phyloP scores from a whole-genome alignment of 2,329 filamentous ascomycete genomes.

The Colletotrichum siamense region DNA sequence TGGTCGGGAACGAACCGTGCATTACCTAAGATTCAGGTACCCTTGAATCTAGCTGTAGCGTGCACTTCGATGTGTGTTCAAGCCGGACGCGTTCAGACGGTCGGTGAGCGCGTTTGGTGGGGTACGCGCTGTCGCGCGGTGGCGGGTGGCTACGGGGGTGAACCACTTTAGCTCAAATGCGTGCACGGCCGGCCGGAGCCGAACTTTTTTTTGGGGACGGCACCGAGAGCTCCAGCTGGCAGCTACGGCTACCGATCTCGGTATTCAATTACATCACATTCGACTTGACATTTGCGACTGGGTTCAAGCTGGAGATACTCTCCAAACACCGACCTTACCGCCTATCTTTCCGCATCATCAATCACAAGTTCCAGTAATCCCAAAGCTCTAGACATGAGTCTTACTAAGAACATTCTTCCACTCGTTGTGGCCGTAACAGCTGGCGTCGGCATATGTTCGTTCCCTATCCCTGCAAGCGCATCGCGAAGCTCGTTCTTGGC shows the following conservation, averaged over 20 bases:
- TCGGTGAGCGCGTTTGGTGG: slow-evolving; percentile 16
- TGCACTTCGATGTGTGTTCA: neutral
- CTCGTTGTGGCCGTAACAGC: slow-evolving; percentile 2
- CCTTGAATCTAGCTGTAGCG: neutral
- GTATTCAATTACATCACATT: neutral
- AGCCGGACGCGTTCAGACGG: slow-evolving; percentile 12
- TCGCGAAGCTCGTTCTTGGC: neutral
- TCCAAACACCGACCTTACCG: neutral
- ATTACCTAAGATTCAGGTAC: slow-evolving; percentile 2
- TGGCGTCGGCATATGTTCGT: slow-evolving; percentile 12
- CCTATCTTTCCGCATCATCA: neutral
- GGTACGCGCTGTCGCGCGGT: neutral
- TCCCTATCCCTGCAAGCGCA: neutral
- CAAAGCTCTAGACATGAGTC: neutral
- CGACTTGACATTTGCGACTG: neutral
- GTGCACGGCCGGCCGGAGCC: slow-evolving; percentile 7
- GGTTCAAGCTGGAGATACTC: neutral
- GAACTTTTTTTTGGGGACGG: neutral
- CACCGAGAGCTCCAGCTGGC: neutral
- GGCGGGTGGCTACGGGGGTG: neutral
- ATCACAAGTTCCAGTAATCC: neutral
- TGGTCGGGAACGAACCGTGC: neutral
- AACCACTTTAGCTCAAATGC: slow-evolving; percentile 9
- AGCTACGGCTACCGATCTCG: neutral
- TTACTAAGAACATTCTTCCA: slow-evolving; percentile 4